Conservation (phyloP, 1,139 yeast species). For the Kurtzmaniella quercitrusa region DNA sequence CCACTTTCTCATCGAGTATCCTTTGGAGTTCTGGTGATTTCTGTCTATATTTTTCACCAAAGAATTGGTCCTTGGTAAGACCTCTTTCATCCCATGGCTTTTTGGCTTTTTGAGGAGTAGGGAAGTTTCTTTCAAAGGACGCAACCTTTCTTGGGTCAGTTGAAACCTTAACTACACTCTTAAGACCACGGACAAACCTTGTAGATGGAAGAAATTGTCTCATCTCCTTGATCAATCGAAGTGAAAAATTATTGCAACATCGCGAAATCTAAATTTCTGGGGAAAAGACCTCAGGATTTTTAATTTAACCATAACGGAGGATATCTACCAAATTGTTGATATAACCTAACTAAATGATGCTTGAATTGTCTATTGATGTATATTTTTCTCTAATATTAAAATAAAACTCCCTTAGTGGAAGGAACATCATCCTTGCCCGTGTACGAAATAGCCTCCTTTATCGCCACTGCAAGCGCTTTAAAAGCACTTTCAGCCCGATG, state of each 20-base stretch:
- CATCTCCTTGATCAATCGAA: neutral
- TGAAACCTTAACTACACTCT: neutral
- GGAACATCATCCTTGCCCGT: conserved; percentile 92
- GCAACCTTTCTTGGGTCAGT: neutral
- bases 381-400: too few relatives aligned
- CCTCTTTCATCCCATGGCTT: conserved; percentile 39
- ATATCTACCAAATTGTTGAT: too few relatives aligned
- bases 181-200: neutral
- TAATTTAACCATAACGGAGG: too few relatives aligned
- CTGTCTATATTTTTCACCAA: conserved; percentile 34
- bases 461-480: conserved; percentile 90
- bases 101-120: conserved; percentile 9
- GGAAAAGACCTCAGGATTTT: too few relatives aligned
- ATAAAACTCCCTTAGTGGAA: conserved; percentile 90
- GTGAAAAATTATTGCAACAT: neutral
- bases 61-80: conserved; percentile 39
- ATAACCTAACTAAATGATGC: too few relatives aligned
- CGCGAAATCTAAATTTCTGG: neutral
- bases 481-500: conserved; percentile 96
- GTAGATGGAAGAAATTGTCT: neutral
- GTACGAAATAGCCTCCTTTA: conserved; percentile 76
- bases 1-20: conserved; percentile 31
- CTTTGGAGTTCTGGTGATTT: conserved; percentile 25
- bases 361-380: too few relatives aligned
- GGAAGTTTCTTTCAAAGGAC: conserved; percentile 16